Base-by-base conservation (phyloP, 2,329 filamentous ascomycete species). In the Helotiales sp. region DNA sequence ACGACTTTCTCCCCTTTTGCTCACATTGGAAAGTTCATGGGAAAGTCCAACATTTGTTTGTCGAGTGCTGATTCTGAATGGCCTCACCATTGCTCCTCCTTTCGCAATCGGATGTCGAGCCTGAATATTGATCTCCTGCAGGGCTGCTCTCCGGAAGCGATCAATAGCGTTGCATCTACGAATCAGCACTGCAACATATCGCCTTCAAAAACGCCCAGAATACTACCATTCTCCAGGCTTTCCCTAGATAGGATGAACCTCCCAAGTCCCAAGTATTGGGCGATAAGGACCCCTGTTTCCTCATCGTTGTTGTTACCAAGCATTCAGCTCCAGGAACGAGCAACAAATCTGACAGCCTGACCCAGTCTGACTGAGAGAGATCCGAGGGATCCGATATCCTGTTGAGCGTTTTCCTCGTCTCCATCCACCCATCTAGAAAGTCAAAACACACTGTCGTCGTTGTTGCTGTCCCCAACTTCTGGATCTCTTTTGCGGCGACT, bases 251-350 rank as follows among this genome's bases (percentile, higher is more conserved):
- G 57, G 57, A 47, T 45, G 34, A 3, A 11, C 11, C 52, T 15
- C 55, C 55, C 26, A 59, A 13, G 32, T 28, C 17, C 37, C 37
- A 60, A 60, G 57, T 60, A 60, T 60, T 60, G 30, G 20, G 57
- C 57, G 34, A 43, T 30, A 30, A 45, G 57, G 57, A 60, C 17
- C 57, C 57, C 57, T 60, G 57, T 47, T 45, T n/a, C 24, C 22
- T 13, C 37, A 28, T 15, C 15, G 24, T 28, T 20, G 26, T 47
- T 59, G 37, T 45, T 57, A 37, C 52, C 52, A 15, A 37, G 13
- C 34, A 26, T n/a, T 60, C 57, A 60, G 24, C 37, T n/a, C 13
- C 54, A 40, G 54, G 54, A 57, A 57, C 54, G 30, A 57, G 7
- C 54, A 57, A 6, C 54, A 34, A 34, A 37, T 24, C 30, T 34